phyloP scores from a whole-genome alignment of 164 flowering plant genomes.

The Piper betle region DNA sequence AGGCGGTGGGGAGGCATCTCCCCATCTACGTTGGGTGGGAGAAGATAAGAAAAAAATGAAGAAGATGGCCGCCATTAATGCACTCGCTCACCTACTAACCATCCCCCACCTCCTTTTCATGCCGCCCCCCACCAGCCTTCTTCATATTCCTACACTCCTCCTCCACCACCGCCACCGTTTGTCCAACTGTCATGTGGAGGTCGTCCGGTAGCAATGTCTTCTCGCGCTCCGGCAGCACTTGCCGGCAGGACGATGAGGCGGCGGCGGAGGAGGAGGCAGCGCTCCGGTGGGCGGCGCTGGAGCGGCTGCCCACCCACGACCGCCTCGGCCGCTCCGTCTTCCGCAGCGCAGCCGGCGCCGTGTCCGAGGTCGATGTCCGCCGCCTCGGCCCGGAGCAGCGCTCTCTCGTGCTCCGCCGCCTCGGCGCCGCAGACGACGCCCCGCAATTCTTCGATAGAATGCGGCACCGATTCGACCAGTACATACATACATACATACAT shows the following conservation, averaged over 20 bases:
- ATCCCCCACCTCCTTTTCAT: slow-evolving; percentile 10
- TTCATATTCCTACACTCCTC: not conserved
- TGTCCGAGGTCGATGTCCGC: slow-evolving; percentile 40
- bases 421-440: slow-evolving; percentile 44
- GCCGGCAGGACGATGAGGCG: slow-evolving; percentile 28
- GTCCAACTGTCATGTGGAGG: slow-evolving; percentile 54
- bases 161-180: not conserved
- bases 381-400: slow-evolving; percentile 37
- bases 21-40: no score
- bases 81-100: not conserved
- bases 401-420: slow-evolving; percentile 41
- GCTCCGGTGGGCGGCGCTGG: slow-evolving; percentile 83
- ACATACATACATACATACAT: not conserved
- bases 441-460: slow-evolving; percentile 51
- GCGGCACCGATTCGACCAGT: slow-evolving; percentile 75
- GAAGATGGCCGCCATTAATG: not conserved
- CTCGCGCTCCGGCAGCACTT: slow-evolving; percentile 39
- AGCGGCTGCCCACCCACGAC: slow-evolving; percentile 71
- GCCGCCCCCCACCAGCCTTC: slow-evolving; percentile 15
- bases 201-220: slow-evolving; percentile 41
- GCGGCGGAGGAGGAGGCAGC: slow-evolving; percentile 59
- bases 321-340: slow-evolving; percentile 71
- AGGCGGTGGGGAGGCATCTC: no score
- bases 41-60: no score
- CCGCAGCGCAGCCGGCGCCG: slow-evolving; percentile 45